These are phyloP conservation scores for Haplographium delicatum DNA, from an alignment of 495 filamentous ascomycete species.

Conservation along the genomic window DNA sequence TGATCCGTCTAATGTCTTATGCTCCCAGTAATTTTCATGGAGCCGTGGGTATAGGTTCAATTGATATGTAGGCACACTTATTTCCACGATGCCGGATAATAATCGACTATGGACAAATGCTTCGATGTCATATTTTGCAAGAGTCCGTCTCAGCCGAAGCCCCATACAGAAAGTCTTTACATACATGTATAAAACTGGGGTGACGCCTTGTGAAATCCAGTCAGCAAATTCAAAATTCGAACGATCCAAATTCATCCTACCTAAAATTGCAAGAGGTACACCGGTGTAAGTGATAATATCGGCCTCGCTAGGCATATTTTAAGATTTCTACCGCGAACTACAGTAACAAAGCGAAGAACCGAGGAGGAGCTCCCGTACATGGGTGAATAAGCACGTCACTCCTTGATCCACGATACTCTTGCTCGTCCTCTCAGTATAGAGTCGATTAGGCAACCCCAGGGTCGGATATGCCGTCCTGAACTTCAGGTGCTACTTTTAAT, in stretches of 20 bases:
- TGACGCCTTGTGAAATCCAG: constrained; percentile 34
- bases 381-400: too few relatives aligned
- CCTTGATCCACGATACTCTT: too few relatives aligned
- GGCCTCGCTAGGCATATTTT: constrained; percentile 4
- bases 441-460: neutral
- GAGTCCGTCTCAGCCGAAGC: neutral
- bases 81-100: constrained; percentile 51
- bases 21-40: constrained; percentile 47
- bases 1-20: constrained; percentile 35
- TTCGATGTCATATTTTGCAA: neutral
- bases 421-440: too few relatives aligned
- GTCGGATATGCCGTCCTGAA: neutral
- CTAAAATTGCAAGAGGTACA: constrained; percentile 53
- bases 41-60: constrained; percentile 37
- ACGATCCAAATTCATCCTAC: neutral
- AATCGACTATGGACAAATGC: constrained; percentile 37
- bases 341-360: neutral
- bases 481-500: neutral
- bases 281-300: constrained; percentile 50
- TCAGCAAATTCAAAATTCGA: neutral
- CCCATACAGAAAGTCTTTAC: constrained; percentile 46
- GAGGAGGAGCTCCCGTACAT: too few relatives aligned
- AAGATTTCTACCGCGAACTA: neutral
- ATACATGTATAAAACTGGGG: constrained; percentile 57
- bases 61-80: constrained; percentile 55